A percentile compares a stretch with the other conserved stretches of the same genome.
phyloP scores from a whole-genome alignment of 2,329 filamentous ascomycete species.

The Domatiomyces catenatus region DNA sequence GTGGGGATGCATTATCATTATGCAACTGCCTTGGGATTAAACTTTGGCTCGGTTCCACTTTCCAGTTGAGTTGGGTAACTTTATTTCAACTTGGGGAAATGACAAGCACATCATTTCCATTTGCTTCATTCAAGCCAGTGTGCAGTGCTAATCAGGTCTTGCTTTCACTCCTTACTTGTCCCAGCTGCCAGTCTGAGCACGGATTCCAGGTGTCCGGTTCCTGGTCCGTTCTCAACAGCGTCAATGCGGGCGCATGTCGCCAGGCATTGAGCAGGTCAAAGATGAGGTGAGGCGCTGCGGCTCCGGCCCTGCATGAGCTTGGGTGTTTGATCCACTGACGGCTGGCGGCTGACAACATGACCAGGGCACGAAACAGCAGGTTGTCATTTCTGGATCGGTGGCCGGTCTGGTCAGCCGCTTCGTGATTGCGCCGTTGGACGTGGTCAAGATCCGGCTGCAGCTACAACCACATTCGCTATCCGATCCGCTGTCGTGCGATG shows the following conservation, averaged over 20 bases:
- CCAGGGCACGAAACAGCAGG: conserved; percentile 47
- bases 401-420: conserved; percentile 88
- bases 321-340: neutral
- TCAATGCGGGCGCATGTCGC: conserved; percentile 32
- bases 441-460: conserved; percentile 94
- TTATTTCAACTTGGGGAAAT: neutral
- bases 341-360: neutral
- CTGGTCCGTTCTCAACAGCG: neutral
- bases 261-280: conserved; percentile 48
- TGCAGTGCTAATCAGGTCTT: no score
- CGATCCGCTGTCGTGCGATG: conserved; percentile 48
- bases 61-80: neutral
- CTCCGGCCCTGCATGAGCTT: neutral
- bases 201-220: neutral
- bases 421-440: conserved; percentile 85
- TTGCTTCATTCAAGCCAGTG: no score
- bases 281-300: conserved; percentile 41
- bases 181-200: neutral
- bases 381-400: conserved; percentile 49
- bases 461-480: conserved; percentile 75
- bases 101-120: no score
- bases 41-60: neutral
- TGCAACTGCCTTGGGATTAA: neutral
- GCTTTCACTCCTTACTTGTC: neutral
- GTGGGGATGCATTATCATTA: no score